Evolutionary conservation across 495 filamentous ascomycete species (phyloP).

Genomic region (Trichoderma orchidacearum): DNA sequence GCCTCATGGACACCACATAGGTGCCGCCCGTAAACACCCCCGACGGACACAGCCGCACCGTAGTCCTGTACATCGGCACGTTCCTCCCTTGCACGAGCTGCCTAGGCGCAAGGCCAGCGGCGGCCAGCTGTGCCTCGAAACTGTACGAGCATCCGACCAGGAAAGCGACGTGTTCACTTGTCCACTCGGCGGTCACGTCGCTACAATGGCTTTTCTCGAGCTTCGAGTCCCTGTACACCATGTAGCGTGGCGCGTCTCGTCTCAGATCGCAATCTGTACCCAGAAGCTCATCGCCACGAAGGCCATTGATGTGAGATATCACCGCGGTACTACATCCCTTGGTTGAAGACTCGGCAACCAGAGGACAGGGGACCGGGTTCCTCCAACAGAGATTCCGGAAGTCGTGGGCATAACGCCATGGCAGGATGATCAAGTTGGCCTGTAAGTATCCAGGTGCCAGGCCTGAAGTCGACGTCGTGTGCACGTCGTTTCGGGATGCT

Average conservation of each 20-base stretch:
- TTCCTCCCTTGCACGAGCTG: slow-evolving; percentile 23
- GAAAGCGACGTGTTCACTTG: slow-evolving; percentile 34
- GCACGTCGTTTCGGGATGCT: slow-evolving; percentile 20
- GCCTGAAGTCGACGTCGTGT: slow-evolving; percentile 31
- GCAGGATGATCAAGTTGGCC: slow-evolving; percentile 44
- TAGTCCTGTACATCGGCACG: slow-evolving; percentile 42
- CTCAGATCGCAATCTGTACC: slow-evolving; percentile 32
- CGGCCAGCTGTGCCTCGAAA: slow-evolving; percentile 35
- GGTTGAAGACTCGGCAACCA: slow-evolving; percentile 27
- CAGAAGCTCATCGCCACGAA: slow-evolving; percentile 4
- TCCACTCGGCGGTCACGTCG: slow-evolving; percentile 34
- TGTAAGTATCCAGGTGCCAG: slow-evolving; percentile 38
- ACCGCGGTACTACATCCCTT: slow-evolving; percentile 11
- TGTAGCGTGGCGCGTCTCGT: slow-evolving; percentile 38
- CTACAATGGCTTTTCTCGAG: slow-evolving; percentile 2
- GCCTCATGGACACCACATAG: slow-evolving; percentile 42
- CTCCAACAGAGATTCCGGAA: slow-evolving; percentile 39
- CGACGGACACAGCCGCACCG: slow-evolving; percentile 30
- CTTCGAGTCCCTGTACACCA: slow-evolving; percentile 31
- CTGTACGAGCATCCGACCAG: slow-evolving; percentile 45
- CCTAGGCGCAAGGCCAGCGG: slow-evolving; percentile 28
- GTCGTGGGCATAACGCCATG: slow-evolving; percentile 31
- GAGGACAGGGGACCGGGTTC: slow-evolving; percentile 44
- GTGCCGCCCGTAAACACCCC: slow-evolving; percentile 35
- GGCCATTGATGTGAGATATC: slow-evolving; percentile 11